Evolutionary conservation across 2,329 filamentous ascomycete species (phyloP).

Genomic region (Neocucurbitaria cava): DNA sequence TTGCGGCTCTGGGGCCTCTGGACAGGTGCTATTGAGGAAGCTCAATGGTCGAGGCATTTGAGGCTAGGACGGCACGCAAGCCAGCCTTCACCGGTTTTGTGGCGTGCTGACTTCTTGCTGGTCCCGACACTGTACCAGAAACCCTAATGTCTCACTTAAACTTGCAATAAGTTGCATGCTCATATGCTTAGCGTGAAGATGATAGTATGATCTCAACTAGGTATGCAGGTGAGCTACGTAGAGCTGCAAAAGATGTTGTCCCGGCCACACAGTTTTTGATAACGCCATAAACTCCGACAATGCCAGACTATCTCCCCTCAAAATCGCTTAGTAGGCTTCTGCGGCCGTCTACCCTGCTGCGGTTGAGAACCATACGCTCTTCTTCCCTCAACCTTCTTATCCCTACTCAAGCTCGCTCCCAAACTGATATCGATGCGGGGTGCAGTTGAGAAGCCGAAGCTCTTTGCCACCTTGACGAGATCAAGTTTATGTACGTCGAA

Average conservation of each 20-base stretch:
- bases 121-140: neutral
- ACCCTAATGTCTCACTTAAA: neutral
- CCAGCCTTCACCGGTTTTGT: constrained; percentile 15
- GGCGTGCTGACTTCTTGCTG: constrained; percentile 5
- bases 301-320: constrained; percentile 11
- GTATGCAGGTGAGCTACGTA: neutral
- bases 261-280: constrained; percentile 5
- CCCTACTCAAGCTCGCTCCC: constrained; percentile 76
- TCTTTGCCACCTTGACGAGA: constrained; percentile 82
- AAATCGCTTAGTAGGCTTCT: constrained; percentile 55
- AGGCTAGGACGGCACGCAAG: neutral
- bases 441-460: constrained; percentile 79
- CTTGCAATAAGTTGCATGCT: neutral
- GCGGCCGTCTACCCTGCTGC: constrained; percentile 61
- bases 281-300: constrained; percentile 23
- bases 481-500: constrained; percentile 86
- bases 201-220: neutral
- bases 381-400: constrained; percentile 69
- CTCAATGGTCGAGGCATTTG: neutral
- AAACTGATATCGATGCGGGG: constrained; percentile 81
- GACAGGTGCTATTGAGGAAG: neutral
- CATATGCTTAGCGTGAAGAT: neutral
- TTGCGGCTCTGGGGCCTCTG: neutral
- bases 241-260: neutral
- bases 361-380: constrained; percentile 82